These are phyloP conservation scores for Plenodomus biglobosus DNA, from an alignment of 2,329 filamentous ascomycete species.

Conservation along the genomic window DNA sequence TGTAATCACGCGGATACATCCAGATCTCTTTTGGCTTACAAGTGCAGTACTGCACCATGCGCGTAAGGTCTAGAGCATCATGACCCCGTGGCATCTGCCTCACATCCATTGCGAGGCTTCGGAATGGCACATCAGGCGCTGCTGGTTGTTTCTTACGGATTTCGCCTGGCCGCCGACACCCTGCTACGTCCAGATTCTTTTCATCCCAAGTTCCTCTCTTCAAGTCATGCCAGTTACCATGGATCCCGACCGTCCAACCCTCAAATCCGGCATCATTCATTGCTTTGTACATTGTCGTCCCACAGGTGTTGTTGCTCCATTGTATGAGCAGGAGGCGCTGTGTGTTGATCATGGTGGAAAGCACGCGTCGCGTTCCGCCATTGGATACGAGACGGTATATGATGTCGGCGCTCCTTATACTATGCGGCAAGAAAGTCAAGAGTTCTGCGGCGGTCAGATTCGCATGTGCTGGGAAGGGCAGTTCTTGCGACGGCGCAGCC, in stretches of 20 bases:
- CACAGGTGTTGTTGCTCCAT: constrained; percentile 13
- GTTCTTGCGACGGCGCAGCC: constrained; percentile 8
- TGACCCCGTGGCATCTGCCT: constrained; percentile 12
- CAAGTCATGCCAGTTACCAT: constrained; percentile 9
- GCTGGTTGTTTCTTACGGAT: neutral
- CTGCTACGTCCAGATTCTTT: constrained; percentile 4
- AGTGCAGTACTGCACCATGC: constrained; percentile 18
- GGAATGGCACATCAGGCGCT: constrained; percentile 13
- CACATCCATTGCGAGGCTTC: constrained; percentile 16
- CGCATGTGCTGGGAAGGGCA: constrained; percentile 19
- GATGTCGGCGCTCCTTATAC: constrained; percentile 21
- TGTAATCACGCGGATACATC: constrained; percentile 22
- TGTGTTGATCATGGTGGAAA: constrained; percentile 21
- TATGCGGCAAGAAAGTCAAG: constrained; percentile 26
- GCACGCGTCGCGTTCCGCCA: constrained; percentile 6
- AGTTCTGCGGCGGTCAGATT: constrained; percentile 29
- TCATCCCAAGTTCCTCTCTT: constrained; percentile 11
- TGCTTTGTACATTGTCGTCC: constrained; percentile 15
- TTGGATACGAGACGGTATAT: constrained; percentile 29
- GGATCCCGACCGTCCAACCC: constrained; percentile 19
- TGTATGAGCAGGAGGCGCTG: constrained; percentile 12
- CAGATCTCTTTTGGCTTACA: constrained; percentile 17
- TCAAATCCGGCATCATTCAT: constrained; percentile 22
- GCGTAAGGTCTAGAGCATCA: constrained; percentile 30
- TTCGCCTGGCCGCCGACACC: constrained; percentile 3